Evolutionary conservation across 768 basidiomycete species (phyloP), one percentile per base, ranked within the genome.

Genomic region (Exidia glandulosa): DNA sequence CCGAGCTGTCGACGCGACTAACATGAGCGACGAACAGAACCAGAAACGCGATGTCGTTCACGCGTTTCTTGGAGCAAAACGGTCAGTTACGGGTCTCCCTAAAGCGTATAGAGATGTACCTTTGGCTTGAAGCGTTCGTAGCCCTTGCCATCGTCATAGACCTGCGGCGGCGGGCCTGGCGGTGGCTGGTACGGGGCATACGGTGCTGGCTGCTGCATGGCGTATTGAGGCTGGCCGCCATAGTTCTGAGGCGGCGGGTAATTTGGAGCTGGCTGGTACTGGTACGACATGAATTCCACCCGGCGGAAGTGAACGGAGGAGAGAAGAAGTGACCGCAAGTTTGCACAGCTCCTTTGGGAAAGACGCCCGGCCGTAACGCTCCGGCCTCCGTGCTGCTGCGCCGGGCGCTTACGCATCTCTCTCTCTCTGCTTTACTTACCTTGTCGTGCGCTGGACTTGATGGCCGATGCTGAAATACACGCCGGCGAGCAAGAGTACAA

Each of bases 41-140:
- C 14, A 90, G 73, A 68, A 88, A 83, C 57, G 88, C 73, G 2
- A 83, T 82, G 70, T 91, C 89, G 60, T 90, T 88, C 32, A 89
- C 72, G 61, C 74, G 78, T 66, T 81, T 86, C 74, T 83, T 86
- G 16, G n/a, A n/a, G n/a, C n/a, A n/a, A 25, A 6, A 45, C 16
- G 41, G 41, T 19, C 19, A n/a, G n/a, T n/a, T n/a, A n/a, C n/a
- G n/a, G n/a, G n/a, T n/a, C n/a, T n/a, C n/a, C n/a, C n/a, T 13
- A 2, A 19, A 23, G 12, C 6, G 16, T 6, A 45, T 19, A 45
- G 16, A 14, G 41, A 23, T 23, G 41, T 4, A 23, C 41, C 41
- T 54, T 54, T 14, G 73, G 73, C 30, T 63, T 66, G 63, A 74
- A 68, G 19, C 73, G 57, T 50, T 54, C 52, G 25, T 60, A 55